Evolutionary conservation across 257 asterid genomes (phyloP).

Genomic region (Schizonepeta tenuifolia): DNA sequence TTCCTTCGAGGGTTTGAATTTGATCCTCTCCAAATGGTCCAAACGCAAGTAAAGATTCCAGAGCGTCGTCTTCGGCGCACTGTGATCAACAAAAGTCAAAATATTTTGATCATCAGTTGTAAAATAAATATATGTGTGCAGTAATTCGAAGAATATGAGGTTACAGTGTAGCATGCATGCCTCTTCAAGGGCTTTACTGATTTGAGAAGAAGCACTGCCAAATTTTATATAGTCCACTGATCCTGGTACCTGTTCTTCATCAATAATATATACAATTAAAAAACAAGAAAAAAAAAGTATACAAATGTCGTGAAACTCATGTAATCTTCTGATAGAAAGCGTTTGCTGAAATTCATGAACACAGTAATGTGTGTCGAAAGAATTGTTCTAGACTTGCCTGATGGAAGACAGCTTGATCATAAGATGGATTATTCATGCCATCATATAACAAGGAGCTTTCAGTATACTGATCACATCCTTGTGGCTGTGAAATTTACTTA

Average conservation of each 20-base stretch:
- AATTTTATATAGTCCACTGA: neutral
- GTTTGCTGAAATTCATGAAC: neutral
- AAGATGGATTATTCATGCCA: constrained; percentile 16
- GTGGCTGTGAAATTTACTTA: constrained; percentile 19
- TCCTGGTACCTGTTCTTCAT: constrained; percentile 1
- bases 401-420: constrained; percentile 27
- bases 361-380: neutral
- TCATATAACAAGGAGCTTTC: constrained; percentile 11
- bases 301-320: no score
- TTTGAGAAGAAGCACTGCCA: constrained; percentile 13
- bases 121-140: neutral
- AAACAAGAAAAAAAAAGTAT: neutral
- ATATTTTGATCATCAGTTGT: neutral
- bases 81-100: constrained; percentile 1
- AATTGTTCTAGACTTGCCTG: constrained; percentile 33
- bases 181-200: constrained; percentile 14
- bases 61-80: constrained; percentile 33
- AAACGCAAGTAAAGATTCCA: constrained; percentile 42
- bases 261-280: neutral
- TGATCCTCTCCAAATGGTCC: constrained; percentile 36
- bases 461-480: constrained; percentile 25
- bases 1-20: constrained; percentile 29
- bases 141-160: neutral
- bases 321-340: no score
- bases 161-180: constrained; percentile 14